Conservation (phyloP, 2,329 filamentous ascomycete genomes). For the Xylariaceae sp. region DNA sequence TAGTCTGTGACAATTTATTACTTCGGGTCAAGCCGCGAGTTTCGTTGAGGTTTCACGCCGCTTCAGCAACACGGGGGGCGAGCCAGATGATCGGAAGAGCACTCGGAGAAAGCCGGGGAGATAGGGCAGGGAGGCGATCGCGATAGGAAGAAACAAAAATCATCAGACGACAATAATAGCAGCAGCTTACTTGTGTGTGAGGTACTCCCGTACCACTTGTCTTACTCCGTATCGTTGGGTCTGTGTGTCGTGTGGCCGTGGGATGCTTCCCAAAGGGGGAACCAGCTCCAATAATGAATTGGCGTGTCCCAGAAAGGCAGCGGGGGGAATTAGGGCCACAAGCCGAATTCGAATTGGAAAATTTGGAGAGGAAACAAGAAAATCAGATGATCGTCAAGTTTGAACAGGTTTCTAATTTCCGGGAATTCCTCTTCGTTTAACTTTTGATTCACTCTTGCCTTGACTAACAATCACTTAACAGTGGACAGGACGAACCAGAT, state of each 20-base stretch:
- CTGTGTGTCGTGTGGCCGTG: slow-evolving; percentile 4
- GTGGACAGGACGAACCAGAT: background rate
- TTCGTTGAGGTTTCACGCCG: slow-evolving; percentile 29
- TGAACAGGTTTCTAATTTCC: slow-evolving; percentile 19
- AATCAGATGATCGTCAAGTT: slow-evolving; percentile 15
- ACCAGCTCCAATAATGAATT: slow-evolving; percentile 12
- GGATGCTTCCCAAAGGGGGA: too few relatives aligned
- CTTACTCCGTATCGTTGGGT: too few relatives aligned
- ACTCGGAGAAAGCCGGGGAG: background rate
- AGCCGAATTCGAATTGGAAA: slow-evolving; percentile 6
- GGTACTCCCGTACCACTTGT: too few relatives aligned
- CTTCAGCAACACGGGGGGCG: slow-evolving; percentile 22
- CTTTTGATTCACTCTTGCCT: slow-evolving; percentile 3
- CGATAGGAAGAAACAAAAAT: too few relatives aligned
- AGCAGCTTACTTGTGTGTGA: background rate
- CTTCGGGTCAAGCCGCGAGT: slow-evolving; percentile 19
- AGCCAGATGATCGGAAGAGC: slow-evolving; percentile 18
- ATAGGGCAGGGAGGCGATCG: too few relatives aligned
- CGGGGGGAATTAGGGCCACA: slow-evolving; percentile 13
- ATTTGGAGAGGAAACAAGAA: slow-evolving; percentile 18
- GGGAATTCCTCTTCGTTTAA: slow-evolving; percentile 19
- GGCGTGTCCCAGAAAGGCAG: slow-evolving; percentile 21
- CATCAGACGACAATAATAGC: slow-evolving; percentile 2
- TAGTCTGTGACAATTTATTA: slow-evolving; percentile 22
- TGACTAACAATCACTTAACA: slow-evolving; percentile 20